phyloP scores from a whole-genome alignment of 1,284 basidiomycete genomes.

The Tilletia horrida region DNA sequence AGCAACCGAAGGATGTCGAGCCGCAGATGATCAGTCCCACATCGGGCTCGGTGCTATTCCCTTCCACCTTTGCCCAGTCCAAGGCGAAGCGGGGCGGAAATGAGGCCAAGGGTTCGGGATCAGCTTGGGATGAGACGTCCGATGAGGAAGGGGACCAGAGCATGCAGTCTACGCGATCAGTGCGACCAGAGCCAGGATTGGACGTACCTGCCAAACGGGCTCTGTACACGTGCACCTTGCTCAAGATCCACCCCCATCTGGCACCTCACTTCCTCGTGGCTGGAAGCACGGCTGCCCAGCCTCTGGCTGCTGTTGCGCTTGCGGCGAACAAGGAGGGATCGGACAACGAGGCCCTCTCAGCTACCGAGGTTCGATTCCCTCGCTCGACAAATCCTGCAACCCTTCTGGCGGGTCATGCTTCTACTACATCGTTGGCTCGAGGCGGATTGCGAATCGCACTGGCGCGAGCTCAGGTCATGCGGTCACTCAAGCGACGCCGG shows the following conservation, averaged over 20 bases:
- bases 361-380: constrained; percentile 35
- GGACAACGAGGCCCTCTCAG: neutral
- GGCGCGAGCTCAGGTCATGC: constrained; percentile 35
- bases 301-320: constrained; percentile 8
- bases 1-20: neutral
- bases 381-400: constrained; percentile 35
- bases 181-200: constrained; percentile 25
- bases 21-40: neutral
- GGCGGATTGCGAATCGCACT: constrained; percentile 31
- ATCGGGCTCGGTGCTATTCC: constrained; percentile 21
- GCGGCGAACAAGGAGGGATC: constrained; percentile 4
- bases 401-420: constrained; percentile 27
- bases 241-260: constrained; percentile 45
- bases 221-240: constrained; percentile 43
- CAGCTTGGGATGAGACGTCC: constrained; percentile 7
- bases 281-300: constrained; percentile 5
- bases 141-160: constrained; percentile 8
- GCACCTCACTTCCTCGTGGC: constrained; percentile 18
- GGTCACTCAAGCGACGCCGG: constrained; percentile 28
- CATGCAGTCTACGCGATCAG: neutral
- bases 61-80: constrained; percentile 28
- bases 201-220: constrained; percentile 40
- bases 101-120: constrained; percentile 14
- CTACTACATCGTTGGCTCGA: constrained; percentile 28
- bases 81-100: constrained; percentile 4